Conservation (phyloP, 108 stramenopile species). For the Seminavis robusta region DNA sequence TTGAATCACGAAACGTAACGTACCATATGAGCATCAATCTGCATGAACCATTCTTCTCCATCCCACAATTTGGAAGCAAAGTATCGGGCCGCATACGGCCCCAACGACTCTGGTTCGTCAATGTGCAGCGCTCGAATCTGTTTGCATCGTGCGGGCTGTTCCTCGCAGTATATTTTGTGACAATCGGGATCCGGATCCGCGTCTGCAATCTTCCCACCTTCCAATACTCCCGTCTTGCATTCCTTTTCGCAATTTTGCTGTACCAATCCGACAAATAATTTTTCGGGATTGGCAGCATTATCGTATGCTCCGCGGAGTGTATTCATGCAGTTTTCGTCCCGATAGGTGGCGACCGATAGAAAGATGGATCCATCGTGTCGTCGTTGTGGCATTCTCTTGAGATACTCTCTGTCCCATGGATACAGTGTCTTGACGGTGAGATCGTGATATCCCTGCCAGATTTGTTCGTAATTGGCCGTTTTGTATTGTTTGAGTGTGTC, state of each 20-base stretch:
- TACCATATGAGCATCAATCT: conserved; percentile 94
- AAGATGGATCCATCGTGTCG: conserved; percentile 81
- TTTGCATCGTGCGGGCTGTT: conserved; percentile 22
- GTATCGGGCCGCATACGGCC: conserved; percentile 92
- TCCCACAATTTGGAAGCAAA: conserved; percentile 91
- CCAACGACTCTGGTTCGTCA: conserved; percentile 89
- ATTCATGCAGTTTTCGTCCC: conserved; percentile 91
- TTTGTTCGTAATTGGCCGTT: conserved; percentile 59
- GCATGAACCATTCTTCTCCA: conserved; percentile 96
- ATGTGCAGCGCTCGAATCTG: conserved; percentile 80
- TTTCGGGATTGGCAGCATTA: conserved; percentile 86
- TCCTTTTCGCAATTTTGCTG: conserved; percentile 94
- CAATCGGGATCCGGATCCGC: conserved; percentile 78
- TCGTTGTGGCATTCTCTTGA: conserved; percentile 69
- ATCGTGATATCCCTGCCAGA: conserved; percentile 85
- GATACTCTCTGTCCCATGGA: conserved; percentile 79
- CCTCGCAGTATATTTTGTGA: conserved; percentile 74
- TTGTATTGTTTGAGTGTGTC: conserved; percentile 44
- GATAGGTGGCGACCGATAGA: conserved; percentile 88
- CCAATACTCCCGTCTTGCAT: conserved; percentile 65
- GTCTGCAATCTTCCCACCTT: conserved; percentile 47
- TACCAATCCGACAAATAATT: conserved; percentile 87
- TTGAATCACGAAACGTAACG: too few relatives aligned
- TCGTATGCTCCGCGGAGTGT: conserved; percentile 82
- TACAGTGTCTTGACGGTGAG: conserved; percentile 70